Conservation (phyloP, 2,329 filamentous ascomycete genomes). For the Phaeoacremonium minimum region DNA sequence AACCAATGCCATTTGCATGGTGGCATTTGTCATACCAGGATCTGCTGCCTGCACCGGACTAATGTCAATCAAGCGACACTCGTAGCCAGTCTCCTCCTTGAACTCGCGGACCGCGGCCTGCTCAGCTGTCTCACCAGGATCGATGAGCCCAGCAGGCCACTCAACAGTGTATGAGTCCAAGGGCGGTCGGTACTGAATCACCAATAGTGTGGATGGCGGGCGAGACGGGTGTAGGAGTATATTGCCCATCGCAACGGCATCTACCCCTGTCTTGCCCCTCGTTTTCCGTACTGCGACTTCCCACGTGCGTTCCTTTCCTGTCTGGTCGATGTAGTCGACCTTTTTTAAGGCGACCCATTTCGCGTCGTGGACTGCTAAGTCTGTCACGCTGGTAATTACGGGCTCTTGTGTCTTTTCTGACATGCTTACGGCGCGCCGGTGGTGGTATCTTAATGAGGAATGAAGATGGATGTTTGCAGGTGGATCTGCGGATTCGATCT, state of each 20-base stretch:
- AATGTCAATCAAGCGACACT: slow-evolving; percentile 42
- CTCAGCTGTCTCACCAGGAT: slow-evolving; percentile 45
- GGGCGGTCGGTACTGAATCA: slow-evolving; percentile 49
- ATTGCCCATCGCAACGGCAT: slow-evolving; percentile 60
- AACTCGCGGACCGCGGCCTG: slow-evolving; percentile 49
- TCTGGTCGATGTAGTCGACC: slow-evolving; percentile 54
- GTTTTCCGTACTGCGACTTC: slow-evolving; percentile 57
- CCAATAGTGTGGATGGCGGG: slow-evolving; percentile 39
- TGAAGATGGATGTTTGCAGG: too few relatives aligned
- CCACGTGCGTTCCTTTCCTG: slow-evolving; percentile 50
- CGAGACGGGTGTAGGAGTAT: slow-evolving; percentile 45
- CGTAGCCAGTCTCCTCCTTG: slow-evolving; percentile 51
- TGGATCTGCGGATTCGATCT: too few relatives aligned
- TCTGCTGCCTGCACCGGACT: slow-evolving; percentile 52
- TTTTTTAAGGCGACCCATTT: slow-evolving; percentile 54
- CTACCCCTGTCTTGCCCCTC: slow-evolving; percentile 47
- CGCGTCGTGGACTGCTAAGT: slow-evolving; percentile 44
- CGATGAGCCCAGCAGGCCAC: slow-evolving; percentile 50
- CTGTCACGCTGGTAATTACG: slow-evolving; percentile 37
- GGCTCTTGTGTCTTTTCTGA: slow-evolving; percentile 36
- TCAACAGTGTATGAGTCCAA: slow-evolving; percentile 48
- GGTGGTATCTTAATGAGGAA: background rate
- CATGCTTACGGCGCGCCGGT: slow-evolving; percentile 21
- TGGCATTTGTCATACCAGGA: slow-evolving; percentile 55
- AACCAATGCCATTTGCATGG: slow-evolving; percentile 58